Evolutionary conservation across 176 grass and related monocot species (phyloP), one percentile per base, ranked within the genome.

Genomic region (Echinochloa phyllopogon): DNA sequence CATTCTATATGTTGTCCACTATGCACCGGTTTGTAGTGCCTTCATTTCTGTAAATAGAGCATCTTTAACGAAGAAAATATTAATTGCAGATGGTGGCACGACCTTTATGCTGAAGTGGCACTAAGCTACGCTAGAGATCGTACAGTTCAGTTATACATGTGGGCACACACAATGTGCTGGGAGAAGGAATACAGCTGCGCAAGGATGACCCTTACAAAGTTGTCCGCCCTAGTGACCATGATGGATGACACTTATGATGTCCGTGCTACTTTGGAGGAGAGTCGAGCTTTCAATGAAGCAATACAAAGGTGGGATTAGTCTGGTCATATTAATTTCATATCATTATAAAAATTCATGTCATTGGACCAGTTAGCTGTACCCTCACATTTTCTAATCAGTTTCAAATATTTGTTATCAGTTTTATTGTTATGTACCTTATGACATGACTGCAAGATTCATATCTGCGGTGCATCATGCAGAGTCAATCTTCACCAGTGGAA

Each of bases 241-340:
- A 37, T 64, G 10, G 82, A 89, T 75, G 87, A 89, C 42, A 85
- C 65, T 33, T 85, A 85, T 5, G 82, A 89, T 62, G 52, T 79
- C 15, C 83, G 43, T 75, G 82, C 65, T 17, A 89, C 87, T 43
- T 40, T 81, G 13, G 75, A 75, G 38, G 87, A 89, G 74, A 78
- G 41, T 27, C 43, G 6, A 68, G 66, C 44, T 0, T 45, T 89
- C 9, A 81, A 57, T 47, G 65, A 85, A 76, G 65, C 82, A 27
- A 70, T 89, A 53, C 72, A 80, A 63, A 89, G 87, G 87, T 89
- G 2, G 0, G 21, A 24, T 24, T 24, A 10, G 4, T 27, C 55
- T 75, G 7, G 24, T 49, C 69, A 23, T 63, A 6, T 6, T 53
- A 14, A 51, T 51, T 51, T 5, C 14, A 51, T 51, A 51, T 51